Evolutionary conservation across 2,329 filamentous ascomycete species (phyloP), one percentile per base, ranked within the genome.

Genomic region (Aspergillus fijiensis): DNA sequence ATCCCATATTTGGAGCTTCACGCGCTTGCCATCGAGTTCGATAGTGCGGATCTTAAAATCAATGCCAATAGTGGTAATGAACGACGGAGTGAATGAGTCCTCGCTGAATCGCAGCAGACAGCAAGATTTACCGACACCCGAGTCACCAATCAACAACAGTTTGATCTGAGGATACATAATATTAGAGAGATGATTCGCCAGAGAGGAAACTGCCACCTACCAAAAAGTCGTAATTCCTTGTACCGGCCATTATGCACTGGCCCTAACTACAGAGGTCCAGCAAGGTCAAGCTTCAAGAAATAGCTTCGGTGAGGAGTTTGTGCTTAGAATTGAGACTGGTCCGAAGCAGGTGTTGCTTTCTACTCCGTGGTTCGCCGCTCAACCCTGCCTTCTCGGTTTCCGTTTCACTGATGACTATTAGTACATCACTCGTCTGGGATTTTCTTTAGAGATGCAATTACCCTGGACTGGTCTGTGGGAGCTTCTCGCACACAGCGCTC

Each of bases 11-110:
- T 99, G 95, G 76, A 99, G 82, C 85, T 99, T 99, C 72, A 99
- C 95, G 65, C 94, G 87, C 87, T 99, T 99, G 76, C 94, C 94
- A 80, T 99, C 95, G 69, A 99, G 85, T 82, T 99, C 95, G 81
- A 99, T 99, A 67, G 95, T 99, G 69, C 95, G 87, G 77, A 99
- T 99, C 86, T 99, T 99, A 84, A 99, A 99, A 82, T 99, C 95
- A 82, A 99, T 98, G 70, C 95, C 95, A 80, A 99, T 99, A 65
- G 95, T 99, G 64, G 93, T 96, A 83, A 97, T 97, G 84, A 96
- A 97, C 70, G 92, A 96, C 49, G 93, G 93, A 56, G 93, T 97
- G 82, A 96, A 97, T 51, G 91, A 96, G 83, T 97, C 93, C 81
- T 97, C 93, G 80, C 92, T 96, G 84, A 97, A 97, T 71, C 93